Evolutionary conservation across 441 rosid genomes (phyloP), one percentile per base, ranked within the genome.

Genomic region (Bocquillonia castaneifolia): DNA sequence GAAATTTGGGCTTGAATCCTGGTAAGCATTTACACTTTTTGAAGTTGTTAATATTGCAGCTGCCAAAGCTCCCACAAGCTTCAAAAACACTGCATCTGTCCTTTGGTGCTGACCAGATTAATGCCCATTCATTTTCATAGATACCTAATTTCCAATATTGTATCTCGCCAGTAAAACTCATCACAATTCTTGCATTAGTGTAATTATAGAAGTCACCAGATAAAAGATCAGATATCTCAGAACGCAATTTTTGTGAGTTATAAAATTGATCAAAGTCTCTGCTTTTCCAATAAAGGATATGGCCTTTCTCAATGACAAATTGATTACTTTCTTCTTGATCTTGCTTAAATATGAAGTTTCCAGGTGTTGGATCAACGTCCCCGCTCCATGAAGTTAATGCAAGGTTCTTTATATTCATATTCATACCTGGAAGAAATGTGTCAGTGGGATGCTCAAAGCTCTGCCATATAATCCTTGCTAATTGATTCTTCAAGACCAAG

Each of bases 341-440:
- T 8, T 3, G 26, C 66, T 53, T 71, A 22, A 82, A 76, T 0
- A n/a, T 50, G 69, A 65, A 80, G 15, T 62, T 20, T 18, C 84
- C 86, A 6, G 22, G 40, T 10, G 59, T 14, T 0, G 84, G 85
- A 18, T 81, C 74, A 14, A 52, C 14, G 0, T 1, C 0, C 45
- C 65, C 65, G 8, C 37, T 53, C 85, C 82, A 82, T 0, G 82
- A 80, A 70, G 63, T 62, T 25, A 79, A 54, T 6, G 3, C 26
- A 9, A 68, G 3, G 7, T 23, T 66, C 10, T 6, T 23, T n/a
- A n/a, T n/a, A 25, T 51, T 48, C 69, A 73, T 67, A 14, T 39
- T 44, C 82, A 74, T 74, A 39, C 82, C 86, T 0, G 78, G 76
- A 72, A 82, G 77, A 68, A 78, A 78, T 17, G 86, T 78, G 51